Conservation (phyloP, 1,284 basidiomycete species). For the Sanghuangporus sanghuang region DNA sequence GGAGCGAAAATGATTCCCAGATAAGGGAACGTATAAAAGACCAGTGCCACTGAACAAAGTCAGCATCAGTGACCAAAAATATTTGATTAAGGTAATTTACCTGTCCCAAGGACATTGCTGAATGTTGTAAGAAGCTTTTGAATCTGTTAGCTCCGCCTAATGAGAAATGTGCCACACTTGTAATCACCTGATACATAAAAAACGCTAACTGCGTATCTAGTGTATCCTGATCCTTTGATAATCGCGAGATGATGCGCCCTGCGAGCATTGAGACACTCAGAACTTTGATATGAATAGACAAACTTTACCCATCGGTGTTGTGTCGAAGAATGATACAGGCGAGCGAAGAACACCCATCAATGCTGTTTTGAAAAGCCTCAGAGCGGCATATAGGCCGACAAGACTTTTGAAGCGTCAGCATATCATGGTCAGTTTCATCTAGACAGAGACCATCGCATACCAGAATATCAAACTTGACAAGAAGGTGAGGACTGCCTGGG, state of each 20-base stretch:
- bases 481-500: slow-evolving; percentile 53
- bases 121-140: slow-evolving; percentile 43
- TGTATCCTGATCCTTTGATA: slow-evolving; percentile 62
- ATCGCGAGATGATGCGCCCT: slow-evolving; percentile 54
- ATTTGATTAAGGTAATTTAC: neutral
- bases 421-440: neutral
- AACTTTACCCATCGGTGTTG: slow-evolving; percentile 65
- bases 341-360: slow-evolving; percentile 56
- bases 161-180: slow-evolving; percentile 14
- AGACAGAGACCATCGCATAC: slow-evolving; percentile 29
- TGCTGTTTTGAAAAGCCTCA: slow-evolving; percentile 55
- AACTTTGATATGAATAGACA: slow-evolving; percentile 18
- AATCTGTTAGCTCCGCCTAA: neutral
- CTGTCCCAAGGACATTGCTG: slow-evolving; percentile 45
- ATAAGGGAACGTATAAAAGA: slow-evolving; percentile 61
- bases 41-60: slow-evolving; percentile 35
- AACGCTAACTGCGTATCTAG: slow-evolving; percentile 46
- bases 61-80: neutral
- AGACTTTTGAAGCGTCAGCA: slow-evolving; percentile 35
- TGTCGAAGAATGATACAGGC: slow-evolving; percentile 78
- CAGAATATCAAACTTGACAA: slow-evolving; percentile 47
- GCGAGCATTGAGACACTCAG: slow-evolving; percentile 20
- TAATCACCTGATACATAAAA: slow-evolving; percentile 29
- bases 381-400: slow-evolving; percentile 51
- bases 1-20: slow-evolving; percentile 57